Base-by-base conservation (phyloP, 192 early-diverging fungal species). In the Backusella westeae region DNA sequence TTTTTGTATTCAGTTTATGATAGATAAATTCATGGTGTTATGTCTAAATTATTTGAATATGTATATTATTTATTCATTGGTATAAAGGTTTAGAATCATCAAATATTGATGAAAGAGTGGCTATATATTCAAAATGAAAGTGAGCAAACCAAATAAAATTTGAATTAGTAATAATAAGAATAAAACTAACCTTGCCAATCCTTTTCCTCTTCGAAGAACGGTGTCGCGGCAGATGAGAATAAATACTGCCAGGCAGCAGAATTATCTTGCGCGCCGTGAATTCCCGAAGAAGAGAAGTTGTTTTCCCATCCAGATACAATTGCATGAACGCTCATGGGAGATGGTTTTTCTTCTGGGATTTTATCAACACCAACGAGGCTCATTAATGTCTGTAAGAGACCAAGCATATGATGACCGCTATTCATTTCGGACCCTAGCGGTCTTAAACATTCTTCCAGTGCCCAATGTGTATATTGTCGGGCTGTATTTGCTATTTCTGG, bases 361-460 rank as follows among this genome's bases (percentile, higher is more conserved):
- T 44, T 71, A 41, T 71, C 70, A 46, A 44, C 29, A n/a, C 70
- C 70, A 71, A 71, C 42, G 4, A 71, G 39, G 14, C 4, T 71
- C 70, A 71, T 71, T 15, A 71, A 34, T 6, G 44, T 49, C 26
- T 46, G 35, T 12, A 71, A 44, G 34, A 71, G 70, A 32, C 39
- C 26, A 9, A 71, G 14, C 21, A 44, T 44, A 41, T 49, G 70
- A 32, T 36, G n/a, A 19, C 21, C 44, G 9, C 26, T 49, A 10
- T 26, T 71, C 10, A 71, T 12, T 12, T 71, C 70, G 23, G 35
- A 23, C 4, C 26, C 39, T 44, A 71, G 29, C 5, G 80, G 80
- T 26, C 39, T 46, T 14, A 81, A 38, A 36, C 75, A 81, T 23
- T 81, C 67, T 44, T 81, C 68, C 21, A 63, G 56, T 4, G 56